Evolutionary conservation across 2,329 filamentous ascomycete genomes (phyloP), one percentile per base, ranked within the genome.

Genomic region (Tolypocladium amazonense): DNA sequence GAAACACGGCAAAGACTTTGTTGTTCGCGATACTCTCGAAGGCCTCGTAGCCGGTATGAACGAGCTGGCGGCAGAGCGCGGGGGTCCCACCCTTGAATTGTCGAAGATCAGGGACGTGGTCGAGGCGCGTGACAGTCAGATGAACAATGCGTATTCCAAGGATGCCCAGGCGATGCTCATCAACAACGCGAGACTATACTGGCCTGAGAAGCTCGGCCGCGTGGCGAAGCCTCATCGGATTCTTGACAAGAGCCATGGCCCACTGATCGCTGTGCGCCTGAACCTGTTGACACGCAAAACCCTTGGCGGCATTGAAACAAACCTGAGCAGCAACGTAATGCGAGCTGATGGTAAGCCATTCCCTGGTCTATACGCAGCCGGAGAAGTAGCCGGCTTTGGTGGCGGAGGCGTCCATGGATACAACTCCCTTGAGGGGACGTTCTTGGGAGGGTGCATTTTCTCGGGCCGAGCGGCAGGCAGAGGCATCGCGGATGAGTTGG

Each of bases 341-440:
- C 73, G 71, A 56, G 73, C 78, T 33, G 82, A 82, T 7, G 72
- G 73, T 12, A 70, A 66, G 9, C 63, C 68, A 0, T 85, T 86
- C 65, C 74, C 78, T 0, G 82, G 82, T 0, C 65, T 86, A 18
- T 86, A 85, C 59, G 82, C 83, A 0, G 83, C 83, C 0, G 83
- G 83, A 7, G 83, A 86, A 67, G 81, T 74, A 1, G 82, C 83
- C 0, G 83, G 83, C 0, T 86, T 86, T 60, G 83, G 83, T 0
- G 83, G 84, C 2, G 83, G 83, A 2, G 83, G 84, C 20, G 80
- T 86, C 0, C 84, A 86, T 63, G 84, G 83, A 0, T 86, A 86
- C 65, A 84, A 76, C 64, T 81, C 83, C 1, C 77, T 86, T 41
- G 83, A 86, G 68, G 83, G 84, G 0, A 86, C 83, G 0, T 86